Base-by-base conservation (phyloP, 345 rosid genomes). In the Raphanus sativus region DNA sequence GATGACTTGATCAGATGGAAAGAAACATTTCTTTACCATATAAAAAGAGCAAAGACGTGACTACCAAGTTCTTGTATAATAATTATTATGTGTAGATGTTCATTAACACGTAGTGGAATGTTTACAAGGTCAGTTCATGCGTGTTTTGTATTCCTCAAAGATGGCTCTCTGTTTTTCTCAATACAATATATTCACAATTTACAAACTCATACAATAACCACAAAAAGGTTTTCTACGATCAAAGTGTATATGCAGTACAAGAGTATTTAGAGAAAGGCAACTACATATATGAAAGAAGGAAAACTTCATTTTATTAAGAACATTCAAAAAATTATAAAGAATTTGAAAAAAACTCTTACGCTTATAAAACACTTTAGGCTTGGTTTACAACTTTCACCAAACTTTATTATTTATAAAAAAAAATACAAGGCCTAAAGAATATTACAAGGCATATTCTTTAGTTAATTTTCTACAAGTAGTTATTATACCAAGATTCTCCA, bases 21-120 rank as follows among this genome's bases (percentile, higher is more conserved):
- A 62, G 1, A 65, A 38, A 65, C 16, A 34, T 69, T 50, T 77
- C 33, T 54, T n/a, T 38, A 70, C 65, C 65, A 69, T 6, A 17
- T 36, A 32, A 48, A 63, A 55, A 65, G 24, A 58, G n/a, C 42
- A 77, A 71, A 73, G 81, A 78, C 81, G 81, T 78, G 81, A 52
- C 54, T 33, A 73, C 77, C 58, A 60, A 71, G 28, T 45, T 10
- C 66, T 6, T 56, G 17, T 70, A 71, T 65, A 72, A 32, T 71
- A 32, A 4, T 29, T 13, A 61, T 16, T 55, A 59, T 56, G 8
- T 17, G 48, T 6, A 24, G 30, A 60, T 59, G 73, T 26, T 66
- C 69, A 67, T 67, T 45, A 73, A 73, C 74, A 45, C 76, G 72
- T 65, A 64, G 60, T 64, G 13, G 6, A 42, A 40, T 29, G 61